These are phyloP conservation scores for Fonsecaea nubica DNA, from an alignment of 2,329 filamentous ascomycete genomes.

Conservation along the genomic window DNA sequence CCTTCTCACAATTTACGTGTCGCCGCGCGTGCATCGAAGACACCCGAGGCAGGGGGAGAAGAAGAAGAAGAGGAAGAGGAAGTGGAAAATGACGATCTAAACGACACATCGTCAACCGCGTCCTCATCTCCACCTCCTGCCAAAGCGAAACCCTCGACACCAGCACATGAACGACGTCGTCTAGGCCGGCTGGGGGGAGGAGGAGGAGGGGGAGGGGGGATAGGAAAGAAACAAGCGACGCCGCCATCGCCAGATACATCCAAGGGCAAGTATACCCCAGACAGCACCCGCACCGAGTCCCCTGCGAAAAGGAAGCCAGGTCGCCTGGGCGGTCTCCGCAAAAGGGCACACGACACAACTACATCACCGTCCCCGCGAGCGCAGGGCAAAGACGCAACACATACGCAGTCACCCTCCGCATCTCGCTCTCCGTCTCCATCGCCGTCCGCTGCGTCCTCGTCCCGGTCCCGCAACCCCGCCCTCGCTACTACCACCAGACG, in stretches of 20 bases:
- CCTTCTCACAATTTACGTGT: background rate
- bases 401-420: constrained; percentile 28
- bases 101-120: background rate
- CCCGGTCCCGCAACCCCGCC: too few species aligned
- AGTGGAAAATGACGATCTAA: background rate
- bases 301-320: background rate
- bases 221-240: constrained; percentile 1
- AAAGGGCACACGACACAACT: constrained; percentile 33
- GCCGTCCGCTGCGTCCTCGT: background rate
- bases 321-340: constrained; percentile 4
- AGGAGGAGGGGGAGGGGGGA: too few species aligned
- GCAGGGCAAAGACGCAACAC: constrained; percentile 15
- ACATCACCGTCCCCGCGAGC: constrained; percentile 10
- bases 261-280: background rate
- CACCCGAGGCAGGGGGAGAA: background rate
- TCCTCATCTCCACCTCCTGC: background rate
- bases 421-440: constrained; percentile 20
- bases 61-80: constrained; percentile 8
- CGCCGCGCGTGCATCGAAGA: background rate
- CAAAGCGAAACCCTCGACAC: constrained; percentile 1
- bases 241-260: background rate
- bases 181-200: constrained; percentile 16
- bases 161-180: background rate
- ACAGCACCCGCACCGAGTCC: background rate
- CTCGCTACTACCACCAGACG: too few species aligned